Percentiles rank a stretch among this genome's conserved stretches.
Evolutionary conservation across 2,329 filamentous ascomycete species (phyloP).

Genomic region (Xylariaceae sp.): DNA sequence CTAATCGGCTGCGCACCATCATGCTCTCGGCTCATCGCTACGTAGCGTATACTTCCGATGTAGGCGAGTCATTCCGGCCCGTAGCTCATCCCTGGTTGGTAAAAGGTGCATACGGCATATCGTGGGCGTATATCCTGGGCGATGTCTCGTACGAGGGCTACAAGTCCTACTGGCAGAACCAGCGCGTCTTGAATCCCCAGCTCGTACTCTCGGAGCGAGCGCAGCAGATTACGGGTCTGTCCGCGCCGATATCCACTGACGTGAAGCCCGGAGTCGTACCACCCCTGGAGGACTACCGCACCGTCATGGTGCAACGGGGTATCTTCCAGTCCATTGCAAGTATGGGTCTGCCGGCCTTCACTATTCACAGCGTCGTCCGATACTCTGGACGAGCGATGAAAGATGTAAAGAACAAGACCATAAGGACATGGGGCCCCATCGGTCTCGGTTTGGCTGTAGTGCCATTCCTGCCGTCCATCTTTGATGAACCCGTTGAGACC

Average conservation of each 20-base stretch:
- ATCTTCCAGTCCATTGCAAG: conserved; percentile 86
- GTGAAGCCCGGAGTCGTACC: conserved; percentile 44
- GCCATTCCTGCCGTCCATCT: conserved; percentile 76
- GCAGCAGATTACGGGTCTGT: conserved; percentile 45
- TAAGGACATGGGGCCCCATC: conserved; percentile 86
- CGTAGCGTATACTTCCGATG: conserved; percentile 93
- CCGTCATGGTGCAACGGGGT: conserved; percentile 84
- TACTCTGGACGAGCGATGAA: conserved; percentile 88
- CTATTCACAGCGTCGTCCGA: conserved; percentile 85
- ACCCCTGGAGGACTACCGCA: conserved; percentile 81
- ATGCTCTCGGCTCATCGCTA: conserved; percentile 89
- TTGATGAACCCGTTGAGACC: conserved; percentile 88
- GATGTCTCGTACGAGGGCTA: conserved; percentile 93
- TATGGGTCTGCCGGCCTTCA: conserved; percentile 92
- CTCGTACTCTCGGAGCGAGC: conserved; percentile 48
- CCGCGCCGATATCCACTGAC: conserved; percentile 29
- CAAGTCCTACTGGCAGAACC: conserved; percentile 87
- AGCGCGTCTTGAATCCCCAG: conserved; percentile 65
- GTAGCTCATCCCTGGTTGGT: conserved; percentile 83
- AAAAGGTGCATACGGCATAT: conserved; percentile 78
- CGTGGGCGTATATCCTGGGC: conserved; percentile 86
- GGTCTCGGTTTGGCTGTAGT: conserved; percentile 74
- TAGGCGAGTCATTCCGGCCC: conserved; percentile 92
- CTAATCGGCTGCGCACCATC: conserved; percentile 76
- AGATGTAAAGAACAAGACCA: conserved; percentile 64